These are phyloP conservation scores for Jamesozyma rosinii DNA, from an alignment of 805 yeast species.

Conservation along the genomic window DNA sequence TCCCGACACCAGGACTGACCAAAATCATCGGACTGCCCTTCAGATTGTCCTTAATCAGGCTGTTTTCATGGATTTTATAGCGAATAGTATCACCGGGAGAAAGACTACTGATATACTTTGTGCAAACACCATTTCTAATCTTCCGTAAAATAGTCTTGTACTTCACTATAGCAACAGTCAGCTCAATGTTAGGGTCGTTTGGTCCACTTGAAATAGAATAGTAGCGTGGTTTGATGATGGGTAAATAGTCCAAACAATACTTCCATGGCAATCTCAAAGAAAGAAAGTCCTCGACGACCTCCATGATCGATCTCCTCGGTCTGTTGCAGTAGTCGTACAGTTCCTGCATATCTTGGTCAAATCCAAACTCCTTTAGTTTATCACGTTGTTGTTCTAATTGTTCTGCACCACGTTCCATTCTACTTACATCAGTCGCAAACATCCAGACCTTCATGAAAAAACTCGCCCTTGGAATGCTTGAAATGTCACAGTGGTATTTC, in stretches of 20 bases:
- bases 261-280: conserved; percentile 67
- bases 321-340: conserved; percentile 85
- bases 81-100: conserved; percentile 40
- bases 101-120: conserved; percentile 58
- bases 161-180: conserved; percentile 77
- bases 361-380: conserved; percentile 65
- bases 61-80: conserved; percentile 43
- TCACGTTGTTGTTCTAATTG: conserved; percentile 55
- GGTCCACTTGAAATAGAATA: conserved; percentile 70
- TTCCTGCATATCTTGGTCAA: conserved; percentile 67
- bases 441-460: conserved; percentile 70
- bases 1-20: conserved; percentile 91
- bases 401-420: conserved; percentile 23
- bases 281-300: conserved; percentile 73
- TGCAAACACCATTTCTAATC: conserved; percentile 71
- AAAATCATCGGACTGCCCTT: conserved; percentile 48
- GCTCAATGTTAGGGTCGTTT: conserved; percentile 42
- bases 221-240: conserved; percentile 67
- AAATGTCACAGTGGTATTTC: conserved; percentile 73
- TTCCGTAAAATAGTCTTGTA: conserved; percentile 74
- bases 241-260: conserved; percentile 68
- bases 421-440: conserved; percentile 49
- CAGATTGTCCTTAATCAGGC: conserved; percentile 30
- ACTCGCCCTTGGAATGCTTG: conserved; percentile 72
- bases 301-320: conserved; percentile 81